phyloP scores from a whole-genome alignment of 805 yeast species.

The Candida railenensis region DNA sequence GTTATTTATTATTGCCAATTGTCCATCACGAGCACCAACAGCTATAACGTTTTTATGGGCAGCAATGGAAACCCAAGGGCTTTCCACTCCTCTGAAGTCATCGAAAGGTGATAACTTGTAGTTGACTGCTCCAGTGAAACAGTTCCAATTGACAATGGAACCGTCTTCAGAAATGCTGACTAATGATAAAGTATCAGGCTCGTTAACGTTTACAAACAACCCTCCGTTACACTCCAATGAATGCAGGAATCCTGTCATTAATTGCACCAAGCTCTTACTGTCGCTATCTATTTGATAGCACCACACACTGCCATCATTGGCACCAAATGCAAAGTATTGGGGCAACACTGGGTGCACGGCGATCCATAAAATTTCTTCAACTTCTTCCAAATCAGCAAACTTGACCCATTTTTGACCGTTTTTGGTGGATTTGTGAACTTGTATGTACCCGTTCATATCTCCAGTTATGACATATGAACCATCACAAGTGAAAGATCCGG shows the following conservation, averaged over 20 bases:
- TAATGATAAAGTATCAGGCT: conserved; percentile 59
- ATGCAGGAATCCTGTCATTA: conserved; percentile 81
- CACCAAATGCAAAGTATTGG: conserved; percentile 83
- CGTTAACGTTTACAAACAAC: conserved; percentile 60
- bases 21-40: conserved; percentile 86
- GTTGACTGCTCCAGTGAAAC: conserved; percentile 68
- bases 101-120: conserved; percentile 61
- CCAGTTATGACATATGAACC: conserved; percentile 84
- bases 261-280: conserved; percentile 51
- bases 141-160: conserved; percentile 84
- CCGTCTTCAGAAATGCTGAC: conserved; percentile 86
- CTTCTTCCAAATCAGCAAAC: conserved; percentile 73
- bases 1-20: conserved; percentile 72
- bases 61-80: conserved; percentile 86
- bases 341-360: conserved; percentile 74
- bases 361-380: conserved; percentile 88
- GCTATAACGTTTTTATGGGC: conserved; percentile 60
- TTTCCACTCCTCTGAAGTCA: conserved; percentile 69
- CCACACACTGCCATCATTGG: conserved; percentile 92
- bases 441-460: conserved; percentile 89
- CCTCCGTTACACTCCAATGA: conserved; percentile 80
- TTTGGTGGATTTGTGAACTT: conserved; percentile 67
- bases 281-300: conserved; percentile 69
- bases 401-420: conserved; percentile 83
- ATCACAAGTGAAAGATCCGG: conserved; percentile 79